Conservation (phyloP, 2,329 filamentous ascomycete genomes). For the Clarireedia homoeocarpa region DNA sequence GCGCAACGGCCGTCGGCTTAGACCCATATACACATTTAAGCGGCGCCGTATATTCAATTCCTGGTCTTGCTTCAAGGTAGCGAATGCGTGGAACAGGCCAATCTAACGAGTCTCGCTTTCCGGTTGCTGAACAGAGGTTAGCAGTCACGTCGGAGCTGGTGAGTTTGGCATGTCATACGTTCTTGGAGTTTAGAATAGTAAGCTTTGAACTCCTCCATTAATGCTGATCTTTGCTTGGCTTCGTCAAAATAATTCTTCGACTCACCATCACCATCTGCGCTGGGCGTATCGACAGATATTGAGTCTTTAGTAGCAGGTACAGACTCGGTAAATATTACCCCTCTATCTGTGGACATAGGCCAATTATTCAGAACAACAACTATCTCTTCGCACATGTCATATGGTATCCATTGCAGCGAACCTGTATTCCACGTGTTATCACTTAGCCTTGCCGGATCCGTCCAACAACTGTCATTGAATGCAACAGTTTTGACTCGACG, state of each 20-base stretch:
- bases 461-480: not conserved
- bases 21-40: not conserved
- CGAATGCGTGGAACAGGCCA: not conserved
- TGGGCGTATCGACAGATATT: not conserved
- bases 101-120: no score
- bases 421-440: not conserved
- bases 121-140: no score
- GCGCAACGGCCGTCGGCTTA: not conserved
- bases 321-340: not conserved
- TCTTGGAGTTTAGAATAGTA: not conserved
- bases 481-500: not conserved
- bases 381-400: not conserved
- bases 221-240: not conserved
- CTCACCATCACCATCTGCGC: not conserved
- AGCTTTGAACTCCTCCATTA: not conserved
- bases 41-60: not conserved
- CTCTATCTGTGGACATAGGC: not conserved
- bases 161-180: not conserved
- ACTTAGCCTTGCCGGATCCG: not conserved
- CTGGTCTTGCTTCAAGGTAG: not conserved
- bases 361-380: not conserved
- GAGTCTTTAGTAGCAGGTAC: not conserved
- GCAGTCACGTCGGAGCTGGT: no score
- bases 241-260: not conserved
- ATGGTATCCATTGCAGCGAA: not conserved